phyloP scores from a whole-genome alignment of 768 basidiomycete genomes.

The Thelephora ganbajun region DNA sequence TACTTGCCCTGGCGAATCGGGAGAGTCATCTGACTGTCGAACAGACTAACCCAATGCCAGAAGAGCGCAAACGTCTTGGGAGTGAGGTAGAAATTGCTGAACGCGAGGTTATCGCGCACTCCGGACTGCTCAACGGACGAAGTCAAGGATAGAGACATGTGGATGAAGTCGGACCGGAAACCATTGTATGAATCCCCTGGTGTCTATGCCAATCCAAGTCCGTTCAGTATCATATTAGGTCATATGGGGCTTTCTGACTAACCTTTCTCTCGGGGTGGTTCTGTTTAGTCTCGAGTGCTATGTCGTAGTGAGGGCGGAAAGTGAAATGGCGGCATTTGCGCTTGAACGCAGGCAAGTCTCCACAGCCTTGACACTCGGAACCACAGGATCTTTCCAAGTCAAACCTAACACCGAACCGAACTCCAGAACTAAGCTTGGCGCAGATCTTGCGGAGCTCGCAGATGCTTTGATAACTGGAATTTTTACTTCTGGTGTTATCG shows the following conservation, averaged over 20 bases:
- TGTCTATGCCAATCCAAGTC: conserved; percentile 19
- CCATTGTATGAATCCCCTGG: conserved; percentile 65
- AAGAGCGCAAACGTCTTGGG: conserved; percentile 82
- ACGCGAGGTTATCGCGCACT: conserved; percentile 15
- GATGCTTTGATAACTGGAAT: not conserved
- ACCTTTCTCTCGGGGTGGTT: conserved; percentile 33
- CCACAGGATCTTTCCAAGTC: conserved; percentile 74
- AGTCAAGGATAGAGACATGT: conserved; percentile 76
- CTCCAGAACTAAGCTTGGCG: conserved; percentile 73
- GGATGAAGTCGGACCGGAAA: conserved; percentile 90
- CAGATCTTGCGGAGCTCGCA: conserved; percentile 46
- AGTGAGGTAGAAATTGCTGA: conserved; percentile 74
- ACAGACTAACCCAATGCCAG: conserved; percentile 84
- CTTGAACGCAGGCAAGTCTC: conserved; percentile 41
- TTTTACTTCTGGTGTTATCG: not conserved
- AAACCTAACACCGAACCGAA: conserved; percentile 78
- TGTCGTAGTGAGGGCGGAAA: conserved; percentile 70
- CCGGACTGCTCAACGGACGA: conserved; percentile 36
- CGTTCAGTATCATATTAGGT: conserved; percentile 4
- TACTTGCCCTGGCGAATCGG: conserved; percentile 89
- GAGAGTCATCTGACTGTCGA: conserved; percentile 63
- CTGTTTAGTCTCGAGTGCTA: conserved; percentile 43
- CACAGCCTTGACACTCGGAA: conserved; percentile 47
- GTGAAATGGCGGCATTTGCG: conserved; percentile 70
- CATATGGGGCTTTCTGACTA: conserved; percentile 4